These are phyloP conservation scores for Fusarium nelsonii DNA, from an alignment of 2,329 filamentous ascomycete species.

Conservation along the genomic window DNA sequence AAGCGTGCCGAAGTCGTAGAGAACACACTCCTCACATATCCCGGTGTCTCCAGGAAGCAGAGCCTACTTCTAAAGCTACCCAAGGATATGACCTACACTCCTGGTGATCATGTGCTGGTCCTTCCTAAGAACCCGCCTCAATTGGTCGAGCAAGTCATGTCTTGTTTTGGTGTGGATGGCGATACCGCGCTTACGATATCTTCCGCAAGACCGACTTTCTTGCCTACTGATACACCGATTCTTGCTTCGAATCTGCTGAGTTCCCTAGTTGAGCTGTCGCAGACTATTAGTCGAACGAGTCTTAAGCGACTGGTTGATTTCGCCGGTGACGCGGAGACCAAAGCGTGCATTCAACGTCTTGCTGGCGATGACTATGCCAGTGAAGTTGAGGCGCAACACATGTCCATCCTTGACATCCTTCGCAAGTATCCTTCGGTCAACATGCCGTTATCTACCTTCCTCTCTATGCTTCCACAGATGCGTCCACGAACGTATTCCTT, in stretches of 20 bases:
- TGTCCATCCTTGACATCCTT: conserved; percentile 76
- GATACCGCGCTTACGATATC: conserved; percentile 74
- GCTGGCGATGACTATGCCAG: conserved; percentile 60
- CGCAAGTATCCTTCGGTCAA: conserved; percentile 70
- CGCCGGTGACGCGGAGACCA: conserved; percentile 61
- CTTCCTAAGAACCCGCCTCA: conserved; percentile 76
- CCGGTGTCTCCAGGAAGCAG: conserved; percentile 61
- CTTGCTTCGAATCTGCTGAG: conserved; percentile 73
- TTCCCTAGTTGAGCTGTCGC: conserved; percentile 78
- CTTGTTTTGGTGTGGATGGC: conserved; percentile 75
- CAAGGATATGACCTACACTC: conserved; percentile 71
- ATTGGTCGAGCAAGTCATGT: conserved; percentile 72
- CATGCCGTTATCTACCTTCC: conserved; percentile 74
- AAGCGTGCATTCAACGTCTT: conserved; percentile 62
- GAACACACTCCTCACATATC: conserved; percentile 14
- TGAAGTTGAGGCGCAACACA: conserved; percentile 66
- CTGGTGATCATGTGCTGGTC: conserved; percentile 81
- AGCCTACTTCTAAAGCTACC: conserved; percentile 77
- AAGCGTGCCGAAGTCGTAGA: conserved; percentile 26
- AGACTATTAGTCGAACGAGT: conserved; percentile 76
- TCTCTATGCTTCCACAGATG: conserved; percentile 81
- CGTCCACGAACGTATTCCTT: conserved; percentile 17
- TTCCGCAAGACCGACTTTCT: conserved; percentile 61
- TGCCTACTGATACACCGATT: conserved; percentile 68
- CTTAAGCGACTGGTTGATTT: conserved; percentile 45